Evolutionary conservation across 2,329 filamentous ascomycete genomes (phyloP).

Genomic region (Elsinoe batatas): DNA sequence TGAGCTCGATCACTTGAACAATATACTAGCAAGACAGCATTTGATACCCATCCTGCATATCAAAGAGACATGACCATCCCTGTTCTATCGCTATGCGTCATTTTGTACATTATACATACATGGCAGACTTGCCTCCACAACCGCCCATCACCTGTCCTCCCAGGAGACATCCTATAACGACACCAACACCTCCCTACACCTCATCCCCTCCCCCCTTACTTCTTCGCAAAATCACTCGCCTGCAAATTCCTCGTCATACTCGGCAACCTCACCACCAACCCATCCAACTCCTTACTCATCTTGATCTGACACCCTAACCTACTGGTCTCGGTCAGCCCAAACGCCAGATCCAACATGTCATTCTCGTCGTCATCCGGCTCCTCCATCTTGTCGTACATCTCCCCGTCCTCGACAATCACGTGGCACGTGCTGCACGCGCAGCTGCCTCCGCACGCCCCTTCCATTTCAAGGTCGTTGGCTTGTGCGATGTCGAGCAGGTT

Average conservation of each 20-base stretch:
- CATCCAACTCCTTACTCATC: conserved; percentile 86
- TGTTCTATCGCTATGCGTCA: neutral
- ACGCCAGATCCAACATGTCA: conserved; percentile 84
- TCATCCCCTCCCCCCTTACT: conserved; percentile 14
- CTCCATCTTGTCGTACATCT: conserved; percentile 39
- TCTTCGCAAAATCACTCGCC: conserved; percentile 69
- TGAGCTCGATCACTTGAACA: neutral
- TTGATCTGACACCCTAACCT: conserved; percentile 80
- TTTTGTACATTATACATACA: conserved; percentile 7
- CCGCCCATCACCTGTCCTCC: neutral
- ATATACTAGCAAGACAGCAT: neutral
- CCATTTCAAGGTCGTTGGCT: conserved; percentile 93
- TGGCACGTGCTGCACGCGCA: conserved; percentile 92
- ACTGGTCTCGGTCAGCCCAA: conserved; percentile 77
- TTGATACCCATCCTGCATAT: neutral
- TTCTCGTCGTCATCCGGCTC: conserved; percentile 49
- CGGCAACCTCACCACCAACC: conserved; percentile 73
- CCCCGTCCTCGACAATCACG: conserved; percentile 67
- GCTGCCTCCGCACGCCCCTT: conserved; percentile 88
- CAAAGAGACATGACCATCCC: neutral
- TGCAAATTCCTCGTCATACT: conserved; percentile 94
- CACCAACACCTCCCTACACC: neutral
- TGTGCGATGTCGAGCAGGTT: conserved; percentile 94
- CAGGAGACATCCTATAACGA: neutral
- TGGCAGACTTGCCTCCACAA: neutral